phyloP scores from a whole-genome alignment of 1,139 yeast genomes.

The Yamadazyma buinensis region DNA sequence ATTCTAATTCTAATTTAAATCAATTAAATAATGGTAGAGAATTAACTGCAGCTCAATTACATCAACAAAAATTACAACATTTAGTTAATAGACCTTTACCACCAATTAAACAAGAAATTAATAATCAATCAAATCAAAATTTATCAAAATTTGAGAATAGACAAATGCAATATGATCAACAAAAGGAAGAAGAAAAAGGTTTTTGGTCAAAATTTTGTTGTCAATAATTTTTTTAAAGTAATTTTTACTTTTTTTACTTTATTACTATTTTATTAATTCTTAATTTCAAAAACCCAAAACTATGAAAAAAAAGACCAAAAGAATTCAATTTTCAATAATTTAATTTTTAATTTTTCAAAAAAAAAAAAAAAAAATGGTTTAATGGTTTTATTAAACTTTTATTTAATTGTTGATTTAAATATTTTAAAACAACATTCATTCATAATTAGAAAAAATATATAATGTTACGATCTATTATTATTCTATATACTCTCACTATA shows the following conservation, averaged over 20 bases:
- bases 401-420: no score
- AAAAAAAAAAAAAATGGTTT: no score
- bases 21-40: constrained; percentile 10
- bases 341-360: no score
- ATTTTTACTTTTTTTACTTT: background rate
- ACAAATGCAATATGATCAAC: constrained; percentile 37
- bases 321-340: no score
- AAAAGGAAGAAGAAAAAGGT: constrained; percentile 36
- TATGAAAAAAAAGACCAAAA: no score
- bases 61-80: constrained; percentile 49
- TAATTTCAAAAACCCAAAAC: background rate
- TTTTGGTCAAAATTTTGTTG: constrained; percentile 47
- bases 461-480: constrained; percentile 3
- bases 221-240: constrained; percentile 19
- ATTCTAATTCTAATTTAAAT: background rate
- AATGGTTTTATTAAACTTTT: no score
- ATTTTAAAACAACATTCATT: no score
- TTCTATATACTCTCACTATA: no score
- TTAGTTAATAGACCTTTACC: constrained; percentile 51
- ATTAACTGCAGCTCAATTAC: constrained; percentile 30
- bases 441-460: constrained; percentile 4
- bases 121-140: constrained; percentile 19
- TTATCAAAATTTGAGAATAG: constrained; percentile 19
- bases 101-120: constrained; percentile 44
- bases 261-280: no score